Conservation (phyloP, 495 filamentous ascomycete genomes). For the Aspergillus steynii region DNA sequence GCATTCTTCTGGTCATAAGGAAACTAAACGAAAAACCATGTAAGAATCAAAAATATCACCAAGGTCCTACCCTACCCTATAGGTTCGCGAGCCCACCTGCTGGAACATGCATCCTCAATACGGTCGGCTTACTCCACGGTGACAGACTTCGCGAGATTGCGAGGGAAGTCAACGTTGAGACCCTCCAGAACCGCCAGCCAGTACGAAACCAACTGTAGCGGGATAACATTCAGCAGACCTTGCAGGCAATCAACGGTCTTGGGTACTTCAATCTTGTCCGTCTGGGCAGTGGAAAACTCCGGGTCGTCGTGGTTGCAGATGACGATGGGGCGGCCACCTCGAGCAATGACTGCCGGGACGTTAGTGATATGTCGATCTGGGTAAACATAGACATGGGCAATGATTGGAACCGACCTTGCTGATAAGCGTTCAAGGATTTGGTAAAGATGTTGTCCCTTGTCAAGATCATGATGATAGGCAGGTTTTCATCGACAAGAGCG, state of each 20-base stretch:
- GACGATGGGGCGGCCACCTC: constrained; percentile 91
- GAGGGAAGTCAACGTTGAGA: constrained; percentile 94
- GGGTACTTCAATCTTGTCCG: constrained; percentile 96
- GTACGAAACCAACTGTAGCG: constrained; percentile 95
- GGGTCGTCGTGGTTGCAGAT: constrained; percentile 92
- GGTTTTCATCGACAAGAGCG: constrained; percentile 94
- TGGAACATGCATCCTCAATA: not conserved
- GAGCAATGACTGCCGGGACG: constrained; percentile 72
- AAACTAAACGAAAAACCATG: not conserved
- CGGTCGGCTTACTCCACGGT: constrained; percentile 81
- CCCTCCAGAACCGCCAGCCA: constrained; percentile 97
- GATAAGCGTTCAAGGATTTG: constrained; percentile 97
- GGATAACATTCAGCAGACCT: constrained; percentile 96
- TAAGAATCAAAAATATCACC: not conserved
- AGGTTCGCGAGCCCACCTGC: not conserved
- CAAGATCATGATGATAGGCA: constrained; percentile 99
- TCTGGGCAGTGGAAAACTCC: constrained; percentile 83
- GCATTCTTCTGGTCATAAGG: not conserved
- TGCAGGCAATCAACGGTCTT: constrained; percentile 94
- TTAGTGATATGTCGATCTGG: constrained; percentile 12
- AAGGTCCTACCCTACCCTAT: not conserved
- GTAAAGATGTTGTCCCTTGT: constrained; percentile 93
- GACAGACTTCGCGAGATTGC: constrained; percentile 97
- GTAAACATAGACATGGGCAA: not conserved
- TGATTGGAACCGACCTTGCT: constrained; percentile 73